A percentile compares a stretch with the other conserved stretches of the same genome.
phyloP scores from a whole-genome alignment of 2,329 filamentous ascomycete genomes.

The Gnomoniopsis sp. region DNA sequence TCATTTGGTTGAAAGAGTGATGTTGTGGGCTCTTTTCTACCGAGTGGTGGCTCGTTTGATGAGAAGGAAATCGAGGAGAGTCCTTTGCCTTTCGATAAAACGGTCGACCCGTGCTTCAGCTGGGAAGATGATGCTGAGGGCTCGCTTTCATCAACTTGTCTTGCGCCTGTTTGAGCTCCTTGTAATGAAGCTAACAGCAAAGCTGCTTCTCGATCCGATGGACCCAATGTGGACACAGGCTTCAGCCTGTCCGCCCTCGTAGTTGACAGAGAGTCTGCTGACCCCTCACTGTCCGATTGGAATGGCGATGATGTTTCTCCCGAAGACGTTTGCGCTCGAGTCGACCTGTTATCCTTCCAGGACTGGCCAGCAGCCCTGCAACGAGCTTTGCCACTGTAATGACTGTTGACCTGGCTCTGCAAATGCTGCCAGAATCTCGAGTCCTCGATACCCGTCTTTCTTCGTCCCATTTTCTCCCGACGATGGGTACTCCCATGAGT shows the following conservation, averaged over 20 bases:
- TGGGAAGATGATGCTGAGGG: background rate
- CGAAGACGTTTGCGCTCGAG: background rate
- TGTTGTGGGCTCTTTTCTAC: background rate
- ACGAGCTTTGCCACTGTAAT: background rate
- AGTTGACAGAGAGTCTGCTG: background rate
- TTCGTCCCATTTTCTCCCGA: background rate
- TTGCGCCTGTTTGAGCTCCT: background rate
- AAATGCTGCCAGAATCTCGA: conserved; percentile 1
- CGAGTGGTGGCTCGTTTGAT: background rate
- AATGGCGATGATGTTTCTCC: background rate
- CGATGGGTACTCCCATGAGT: background rate
- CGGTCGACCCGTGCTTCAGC: background rate
- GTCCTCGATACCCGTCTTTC: background rate
- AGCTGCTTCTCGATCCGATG: background rate
- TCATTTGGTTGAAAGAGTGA: background rate
- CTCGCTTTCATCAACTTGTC: background rate
- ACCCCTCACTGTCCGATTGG: background rate
- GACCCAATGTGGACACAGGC: background rate
- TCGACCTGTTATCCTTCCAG: background rate
- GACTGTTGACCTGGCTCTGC: background rate
- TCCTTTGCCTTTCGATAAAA: background rate
- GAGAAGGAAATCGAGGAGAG: background rate
- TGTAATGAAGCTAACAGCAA: background rate
- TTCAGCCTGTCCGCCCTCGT: background rate
- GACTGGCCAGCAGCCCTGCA: conserved; percentile 2